Conservation (phyloP, 441 rosid genomes). For the Hypseocharis bilobata region DNA sequence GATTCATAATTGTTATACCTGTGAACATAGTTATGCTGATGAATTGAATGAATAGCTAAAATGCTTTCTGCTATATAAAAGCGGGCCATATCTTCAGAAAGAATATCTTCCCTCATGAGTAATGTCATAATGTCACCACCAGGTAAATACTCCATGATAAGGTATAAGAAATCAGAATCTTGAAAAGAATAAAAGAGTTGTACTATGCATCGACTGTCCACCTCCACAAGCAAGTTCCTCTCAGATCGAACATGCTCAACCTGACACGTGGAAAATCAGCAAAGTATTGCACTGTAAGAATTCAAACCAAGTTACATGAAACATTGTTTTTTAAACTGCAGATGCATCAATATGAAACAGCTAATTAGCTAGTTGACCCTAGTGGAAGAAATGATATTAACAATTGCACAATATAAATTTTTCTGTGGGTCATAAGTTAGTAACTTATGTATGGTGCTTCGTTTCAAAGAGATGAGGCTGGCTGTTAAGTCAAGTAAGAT, state of each 20-base stretch:
- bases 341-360: neutral
- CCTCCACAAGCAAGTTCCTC: conserved; percentile 91
- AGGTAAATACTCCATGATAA: conserved; percentile 94
- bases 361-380: neutral
- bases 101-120: conserved; percentile 82
- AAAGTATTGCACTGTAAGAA: neutral
- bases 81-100: conserved; percentile 68
- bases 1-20: conserved; percentile 34
- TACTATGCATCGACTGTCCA: conserved; percentile 86
- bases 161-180: conserved; percentile 75
- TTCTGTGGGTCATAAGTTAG: neutral
- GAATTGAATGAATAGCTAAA: conserved; percentile 86
- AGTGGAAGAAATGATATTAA: neutral
- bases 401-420: neutral
- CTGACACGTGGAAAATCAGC: conserved; percentile 40
- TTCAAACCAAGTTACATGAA: neutral
- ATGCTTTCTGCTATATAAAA: conserved; percentile 91
- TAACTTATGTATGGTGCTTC: neutral
- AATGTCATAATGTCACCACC: conserved; percentile 97
- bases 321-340: neutral
- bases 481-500: neutral
- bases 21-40: conserved; percentile 79
- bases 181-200: conserved; percentile 93
- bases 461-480: neutral
- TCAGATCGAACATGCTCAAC: conserved; percentile 96